phyloP scores from a whole-genome alignment of 2,329 filamentous ascomycete species.

The Botryotinia convoluta region DNA sequence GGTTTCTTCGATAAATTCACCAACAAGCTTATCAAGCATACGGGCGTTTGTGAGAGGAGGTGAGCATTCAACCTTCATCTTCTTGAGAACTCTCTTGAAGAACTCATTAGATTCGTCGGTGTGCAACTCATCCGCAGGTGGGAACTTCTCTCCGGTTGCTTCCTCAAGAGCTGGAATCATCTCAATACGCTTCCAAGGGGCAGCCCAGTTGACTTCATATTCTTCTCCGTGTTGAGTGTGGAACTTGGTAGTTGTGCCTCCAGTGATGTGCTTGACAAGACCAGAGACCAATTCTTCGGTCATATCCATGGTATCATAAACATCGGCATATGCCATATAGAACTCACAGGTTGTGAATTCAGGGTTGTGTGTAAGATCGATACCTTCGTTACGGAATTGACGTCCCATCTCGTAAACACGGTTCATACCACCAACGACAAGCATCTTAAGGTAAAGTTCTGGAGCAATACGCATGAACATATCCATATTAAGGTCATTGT shows the following conservation, averaged over 20 bases:
- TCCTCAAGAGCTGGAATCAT: conserved; percentile 95
- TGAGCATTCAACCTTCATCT: conserved; percentile 85
- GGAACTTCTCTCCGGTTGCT: conserved; percentile 90
- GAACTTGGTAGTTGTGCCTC: conserved; percentile 80
- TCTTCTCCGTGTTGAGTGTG: conserved; percentile 81
- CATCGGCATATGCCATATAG: conserved; percentile 90
- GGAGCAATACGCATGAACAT: conserved; percentile 94
- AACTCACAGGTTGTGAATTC: conserved; percentile 99
- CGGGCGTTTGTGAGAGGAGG: conserved; percentile 89
- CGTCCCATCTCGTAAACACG: conserved; percentile 94
- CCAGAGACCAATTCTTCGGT: conserved; percentile 92
- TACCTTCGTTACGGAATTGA: conserved; percentile 92
- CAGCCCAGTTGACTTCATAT: conserved; percentile 93
- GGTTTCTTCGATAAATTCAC: conserved; percentile 92
- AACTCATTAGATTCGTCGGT: conserved; percentile 84
- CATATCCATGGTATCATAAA: conserved; percentile 85
- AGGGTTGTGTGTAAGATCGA: conserved; percentile 93
- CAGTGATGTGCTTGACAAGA: conserved; percentile 85
- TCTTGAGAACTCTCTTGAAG: conserved; percentile 78
- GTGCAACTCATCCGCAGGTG: conserved; percentile 82
- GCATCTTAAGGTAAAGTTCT: conserved; percentile 94
- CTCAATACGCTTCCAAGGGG: conserved; percentile 87
- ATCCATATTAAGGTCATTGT: conserved; percentile 94
- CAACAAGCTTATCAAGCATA: conserved; percentile 93
- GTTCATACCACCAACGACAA: conserved; percentile 89